Conservation (phyloP, 805 yeast species). For the Starmerella floris region DNA sequence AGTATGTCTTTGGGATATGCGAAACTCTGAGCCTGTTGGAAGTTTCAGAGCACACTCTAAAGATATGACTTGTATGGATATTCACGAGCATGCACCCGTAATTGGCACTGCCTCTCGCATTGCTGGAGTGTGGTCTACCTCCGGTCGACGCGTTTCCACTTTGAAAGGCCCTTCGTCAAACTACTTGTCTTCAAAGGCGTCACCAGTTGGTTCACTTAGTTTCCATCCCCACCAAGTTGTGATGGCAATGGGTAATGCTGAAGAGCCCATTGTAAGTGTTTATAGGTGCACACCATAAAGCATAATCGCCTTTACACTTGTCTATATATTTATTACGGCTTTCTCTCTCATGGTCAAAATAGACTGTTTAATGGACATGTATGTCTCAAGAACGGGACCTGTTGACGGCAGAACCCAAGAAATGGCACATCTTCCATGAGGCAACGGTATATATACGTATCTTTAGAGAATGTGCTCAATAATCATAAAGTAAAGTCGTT, state of each 20-base stretch:
- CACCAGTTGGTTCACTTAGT: constrained; percentile 50
- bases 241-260: constrained; percentile 56
- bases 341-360: too few species aligned
- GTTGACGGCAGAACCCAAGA: too few species aligned
- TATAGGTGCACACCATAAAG: constrained; percentile 9
- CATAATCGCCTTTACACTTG: too few species aligned
- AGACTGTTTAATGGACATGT: too few species aligned
- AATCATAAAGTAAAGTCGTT: too few species aligned
- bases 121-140: constrained; percentile 71
- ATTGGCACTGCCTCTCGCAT: constrained; percentile 75
- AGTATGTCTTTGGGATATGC: constrained; percentile 82
- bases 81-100: constrained; percentile 95
- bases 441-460: too few species aligned
- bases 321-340: too few species aligned
- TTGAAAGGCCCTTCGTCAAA: constrained; percentile 30
- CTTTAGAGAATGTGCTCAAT: too few species aligned
- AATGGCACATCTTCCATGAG: too few species aligned
- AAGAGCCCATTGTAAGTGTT: constrained; percentile 12
- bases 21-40: constrained; percentile 52
- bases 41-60: constrained; percentile 44
- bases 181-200: constrained; percentile 26
- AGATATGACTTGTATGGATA: constrained; percentile 53
- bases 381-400: too few species aligned
- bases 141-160: constrained; percentile 58
- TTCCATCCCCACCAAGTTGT: constrained; percentile 94